These are phyloP conservation scores for Lasiosphaeria hispida DNA, from an alignment of 495 filamentous ascomycete species.

Conservation along the genomic window DNA sequence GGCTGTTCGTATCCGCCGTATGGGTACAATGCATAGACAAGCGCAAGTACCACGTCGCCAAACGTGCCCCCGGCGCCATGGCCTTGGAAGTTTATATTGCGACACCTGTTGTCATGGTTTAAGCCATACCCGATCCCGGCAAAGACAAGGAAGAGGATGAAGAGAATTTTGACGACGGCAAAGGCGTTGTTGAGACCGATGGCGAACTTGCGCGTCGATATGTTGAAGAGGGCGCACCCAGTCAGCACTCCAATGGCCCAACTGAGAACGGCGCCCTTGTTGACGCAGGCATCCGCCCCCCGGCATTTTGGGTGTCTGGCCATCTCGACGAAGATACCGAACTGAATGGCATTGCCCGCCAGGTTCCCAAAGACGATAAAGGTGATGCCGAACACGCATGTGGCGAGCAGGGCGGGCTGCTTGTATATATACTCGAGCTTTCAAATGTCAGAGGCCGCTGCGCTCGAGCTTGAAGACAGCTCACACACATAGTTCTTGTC, in stretches of 20 bases:
- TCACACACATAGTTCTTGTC: constrained; percentile 13
- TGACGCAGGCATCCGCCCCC: not conserved
- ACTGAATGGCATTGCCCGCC: constrained; percentile 14
- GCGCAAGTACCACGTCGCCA: constrained; percentile 12
- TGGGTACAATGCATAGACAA: constrained; percentile 16
- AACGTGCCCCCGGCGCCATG: not conserved
- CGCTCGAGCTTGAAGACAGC: constrained; percentile 31
- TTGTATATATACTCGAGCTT: constrained; percentile 43
- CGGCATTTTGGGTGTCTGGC: constrained; percentile 37
- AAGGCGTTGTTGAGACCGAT: not conserved
- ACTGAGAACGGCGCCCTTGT: constrained; percentile 1
- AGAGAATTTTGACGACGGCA: not conserved
- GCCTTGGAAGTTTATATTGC: constrained; percentile 1
- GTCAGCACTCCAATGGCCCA: constrained; percentile 9
- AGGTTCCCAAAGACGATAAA: constrained; percentile 50
- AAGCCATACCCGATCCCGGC: constrained; percentile 14
- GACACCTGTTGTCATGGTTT: not conserved
- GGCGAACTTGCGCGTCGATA: not conserved
- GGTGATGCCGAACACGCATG: constrained; percentile 45
- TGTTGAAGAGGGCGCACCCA: constrained; percentile 2
- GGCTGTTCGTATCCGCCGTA: constrained; percentile 20
- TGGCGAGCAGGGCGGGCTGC: constrained; percentile 32
- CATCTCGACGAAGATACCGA: constrained; percentile 15
- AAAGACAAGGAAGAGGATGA: constrained; percentile 25
- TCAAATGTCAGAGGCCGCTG: constrained; percentile 40